These are phyloP conservation scores for Gentiana macrophylla DNA, from an alignment of 257 asterid species.

Conservation along the genomic window DNA sequence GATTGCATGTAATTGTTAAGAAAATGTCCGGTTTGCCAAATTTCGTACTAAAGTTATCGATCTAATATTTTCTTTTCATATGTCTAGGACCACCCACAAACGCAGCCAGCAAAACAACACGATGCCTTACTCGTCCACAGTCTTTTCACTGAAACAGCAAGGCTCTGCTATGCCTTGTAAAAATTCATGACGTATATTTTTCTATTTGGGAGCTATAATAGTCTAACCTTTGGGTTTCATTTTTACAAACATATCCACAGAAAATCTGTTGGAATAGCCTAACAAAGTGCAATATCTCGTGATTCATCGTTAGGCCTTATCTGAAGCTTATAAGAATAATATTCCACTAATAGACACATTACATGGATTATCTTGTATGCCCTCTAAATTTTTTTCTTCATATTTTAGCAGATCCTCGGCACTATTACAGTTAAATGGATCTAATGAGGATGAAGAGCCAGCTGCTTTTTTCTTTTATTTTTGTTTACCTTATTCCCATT, in stretches of 20 bases:
- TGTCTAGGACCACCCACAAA: not conserved
- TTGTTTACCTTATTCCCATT: not conserved
- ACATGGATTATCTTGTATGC: no score
- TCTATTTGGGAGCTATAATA: not conserved
- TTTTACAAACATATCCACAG: not conserved
- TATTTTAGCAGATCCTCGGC: no score
- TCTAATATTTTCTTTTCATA: not conserved
- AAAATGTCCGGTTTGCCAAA: not conserved
- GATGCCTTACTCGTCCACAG: not conserved
- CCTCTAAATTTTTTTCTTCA: no score
- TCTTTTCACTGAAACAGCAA: no score
- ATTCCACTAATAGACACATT: no score
- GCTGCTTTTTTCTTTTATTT: no score
- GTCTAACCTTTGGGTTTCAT: not conserved
- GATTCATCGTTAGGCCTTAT: not conserved
- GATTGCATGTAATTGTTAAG: not conserved
- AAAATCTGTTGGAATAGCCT: not conserved
- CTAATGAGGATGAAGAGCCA: no score
- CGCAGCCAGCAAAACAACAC: not conserved
- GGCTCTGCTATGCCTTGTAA: not conserved
- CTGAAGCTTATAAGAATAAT: not conserved
- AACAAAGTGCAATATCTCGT: not conserved
- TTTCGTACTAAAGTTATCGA: not conserved
- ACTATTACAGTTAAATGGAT: no score
- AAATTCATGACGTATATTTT: not conserved